These are phyloP conservation scores for Xylariaceae sp. DNA, from an alignment of 2,329 filamentous ascomycete genomes.

Conservation along the genomic window DNA sequence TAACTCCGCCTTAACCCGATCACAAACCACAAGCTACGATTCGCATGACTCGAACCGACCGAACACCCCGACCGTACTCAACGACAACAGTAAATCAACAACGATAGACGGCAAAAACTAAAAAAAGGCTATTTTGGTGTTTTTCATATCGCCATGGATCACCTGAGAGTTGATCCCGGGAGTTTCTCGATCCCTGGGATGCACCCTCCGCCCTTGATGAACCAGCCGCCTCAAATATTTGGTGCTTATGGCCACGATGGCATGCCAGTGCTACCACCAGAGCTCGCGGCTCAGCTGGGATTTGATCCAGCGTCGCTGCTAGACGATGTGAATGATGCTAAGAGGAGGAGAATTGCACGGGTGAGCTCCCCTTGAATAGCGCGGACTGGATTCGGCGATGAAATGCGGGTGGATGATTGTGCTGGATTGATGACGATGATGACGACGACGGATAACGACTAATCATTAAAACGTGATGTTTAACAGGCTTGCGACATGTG, in stretches of 20 bases:
- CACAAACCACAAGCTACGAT: too few species aligned
- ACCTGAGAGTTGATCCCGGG: conserved; percentile 38
- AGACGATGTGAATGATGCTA: conserved; percentile 73
- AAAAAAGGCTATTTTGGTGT: conserved; percentile 6
- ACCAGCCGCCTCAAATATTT: conserved; percentile 67
- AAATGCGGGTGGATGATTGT: too few species aligned
- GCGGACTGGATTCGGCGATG: too few species aligned
- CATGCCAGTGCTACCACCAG: conserved; percentile 54
- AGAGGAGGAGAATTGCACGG: conserved; percentile 82
- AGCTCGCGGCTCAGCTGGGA: conserved; percentile 58
- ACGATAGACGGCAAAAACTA: conserved; percentile 4
- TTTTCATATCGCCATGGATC: conserved; percentile 40
- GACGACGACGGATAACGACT: too few species aligned
- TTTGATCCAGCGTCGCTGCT: conserved; percentile 53
- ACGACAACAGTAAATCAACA: neutral
- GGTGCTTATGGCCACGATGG: conserved; percentile 59
- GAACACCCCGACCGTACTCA: too few species aligned
- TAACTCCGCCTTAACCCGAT: too few species aligned
- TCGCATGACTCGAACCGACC: too few species aligned
- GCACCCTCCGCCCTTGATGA: conserved; percentile 55
- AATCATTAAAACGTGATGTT: conserved; percentile 5
- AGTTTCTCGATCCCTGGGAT: conserved; percentile 57
- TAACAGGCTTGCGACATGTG: conserved; percentile 89
- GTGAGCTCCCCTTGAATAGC: conserved; percentile 47
- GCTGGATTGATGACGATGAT: too few species aligned